Base-by-base conservation (phyloP, 1,284 basidiomycete genomes). In the Tilletia caries region DNA sequence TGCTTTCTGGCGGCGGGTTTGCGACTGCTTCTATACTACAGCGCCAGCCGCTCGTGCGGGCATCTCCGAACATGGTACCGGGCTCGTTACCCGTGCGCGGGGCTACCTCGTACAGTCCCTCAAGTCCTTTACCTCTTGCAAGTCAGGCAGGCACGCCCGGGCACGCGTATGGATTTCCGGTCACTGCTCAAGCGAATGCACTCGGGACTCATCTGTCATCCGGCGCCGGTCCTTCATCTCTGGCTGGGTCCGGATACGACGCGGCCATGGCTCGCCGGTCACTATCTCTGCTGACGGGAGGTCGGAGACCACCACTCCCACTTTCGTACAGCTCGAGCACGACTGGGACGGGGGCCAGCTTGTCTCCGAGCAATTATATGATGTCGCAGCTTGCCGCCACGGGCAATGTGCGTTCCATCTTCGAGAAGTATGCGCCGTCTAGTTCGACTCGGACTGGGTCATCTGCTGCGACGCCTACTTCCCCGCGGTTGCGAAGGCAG, bases 61-160 rank as follows among this genome's bases (percentile, higher is more conserved):
- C 67, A 65, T 34, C 27, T 69, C 2, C 68, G 44, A 25, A 60
- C 69, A 48, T 8, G 41, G 1, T 50, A 41, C 67, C 1, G 58
- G 66, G 0, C 71, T 69, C 15, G 68, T 69, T 50, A 64, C 70
- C 44, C 67, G 64, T 18, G 64, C 66, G 58, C 18, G 58, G 77
- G 25, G 54, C 70, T 0, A 74, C 74, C 29, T 78, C 77, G 1
- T 79, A 74, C 65, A 77, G 74, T 52, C 75, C 76, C 1, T 78
- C 75, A 6, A 78, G 76, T 12, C 71, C 77, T 5, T 79, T 76
- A 3, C 77, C 76, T 23, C 69, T 79, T 1, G 75, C 71, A n/a
- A 71, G 75, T 44, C 76, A 79, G 64, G 70, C 78, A 68, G 58
- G 32, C 23, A 62, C 33, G 15, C 32, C 58, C 15, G 32, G 20